These are phyloP conservation scores for Fusarium caatingaense DNA, from an alignment of 2,329 filamentous ascomycete species.

Conservation along the genomic window DNA sequence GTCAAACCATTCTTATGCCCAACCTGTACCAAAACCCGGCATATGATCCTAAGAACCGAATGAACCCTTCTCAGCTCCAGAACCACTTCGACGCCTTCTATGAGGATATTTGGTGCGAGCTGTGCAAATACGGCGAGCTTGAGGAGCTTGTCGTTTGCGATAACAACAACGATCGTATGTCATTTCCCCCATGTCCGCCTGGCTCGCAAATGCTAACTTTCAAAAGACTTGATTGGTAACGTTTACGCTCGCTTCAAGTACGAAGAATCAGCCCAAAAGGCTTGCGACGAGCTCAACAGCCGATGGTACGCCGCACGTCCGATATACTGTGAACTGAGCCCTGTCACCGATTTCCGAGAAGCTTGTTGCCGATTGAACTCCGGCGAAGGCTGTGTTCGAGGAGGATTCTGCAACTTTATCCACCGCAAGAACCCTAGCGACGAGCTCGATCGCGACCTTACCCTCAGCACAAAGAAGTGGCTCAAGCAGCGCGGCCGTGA, in stretches of 20 bases:
- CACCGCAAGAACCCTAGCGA: constrained; percentile 93
- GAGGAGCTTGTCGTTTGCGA: constrained; percentile 99
- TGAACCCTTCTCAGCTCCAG: constrained; percentile 95
- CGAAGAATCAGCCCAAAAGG: constrained; percentile 93
- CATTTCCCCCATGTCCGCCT: constrained; percentile 24
- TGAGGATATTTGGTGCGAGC: constrained; percentile 99
- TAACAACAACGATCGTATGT: constrained; percentile 96
- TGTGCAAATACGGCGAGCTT: constrained; percentile 97
- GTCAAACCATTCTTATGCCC: constrained; percentile 95
- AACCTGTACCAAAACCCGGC: constrained; percentile 99
- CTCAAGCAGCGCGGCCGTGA: constrained; percentile 85
- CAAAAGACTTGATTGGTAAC: constrained; percentile 90
- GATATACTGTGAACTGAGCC: constrained; percentile 97
- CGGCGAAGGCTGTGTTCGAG: constrained; percentile 94
- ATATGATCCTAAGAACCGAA: constrained; percentile 95
- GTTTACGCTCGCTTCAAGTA: constrained; percentile 99
- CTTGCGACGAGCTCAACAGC: constrained; percentile 92
- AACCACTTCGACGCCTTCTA: constrained; percentile 99
- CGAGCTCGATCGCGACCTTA: constrained; percentile 89
- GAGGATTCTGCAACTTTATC: constrained; percentile 99
- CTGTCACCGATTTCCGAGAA: constrained; percentile 97
- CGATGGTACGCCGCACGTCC: constrained; percentile 97
- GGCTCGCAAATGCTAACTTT: constrained; percentile 39
- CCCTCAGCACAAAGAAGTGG: constrained; percentile 96
- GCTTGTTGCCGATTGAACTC: constrained; percentile 95